Percentiles rank a stretch among this genome's conserved stretches.
Evolutionary conservation across 2,329 filamentous ascomycete genomes (phyloP).

Genomic region (Parascedosporium putredinis): DNA sequence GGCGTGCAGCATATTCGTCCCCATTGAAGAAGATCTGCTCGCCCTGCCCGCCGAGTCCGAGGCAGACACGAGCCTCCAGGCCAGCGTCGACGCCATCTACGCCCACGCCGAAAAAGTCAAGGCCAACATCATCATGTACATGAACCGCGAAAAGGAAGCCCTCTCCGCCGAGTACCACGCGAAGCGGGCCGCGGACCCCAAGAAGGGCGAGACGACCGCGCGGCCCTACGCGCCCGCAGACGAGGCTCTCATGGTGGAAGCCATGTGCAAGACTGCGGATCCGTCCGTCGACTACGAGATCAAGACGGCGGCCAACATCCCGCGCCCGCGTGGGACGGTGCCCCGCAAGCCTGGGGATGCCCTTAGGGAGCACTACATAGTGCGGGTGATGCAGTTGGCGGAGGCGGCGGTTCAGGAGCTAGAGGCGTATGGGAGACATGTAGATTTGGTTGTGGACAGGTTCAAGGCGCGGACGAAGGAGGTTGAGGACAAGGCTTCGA

Average conservation of each 20-base stretch:
- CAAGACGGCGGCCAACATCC: background rate
- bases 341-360: background rate
- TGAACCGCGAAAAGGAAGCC: conserved; percentile 6
- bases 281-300: background rate
- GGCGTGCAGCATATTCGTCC: conserved; percentile 23
- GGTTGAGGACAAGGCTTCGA: background rate
- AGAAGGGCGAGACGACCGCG: background rate
- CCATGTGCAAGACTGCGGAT: background rate
- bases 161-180: conserved; percentile 6
- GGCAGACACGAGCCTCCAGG: conserved; percentile 5
- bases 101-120: conserved; percentile 9
- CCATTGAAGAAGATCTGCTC: conserved; percentile 17
- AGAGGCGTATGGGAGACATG: background rate
- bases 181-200: conserved; percentile 2
- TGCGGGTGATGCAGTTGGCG: background rate
- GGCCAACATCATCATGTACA: conserved; percentile 10
- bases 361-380: background rate
- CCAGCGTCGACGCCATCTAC: conserved; percentile 7
- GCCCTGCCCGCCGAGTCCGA: conserved; percentile 12
- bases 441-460: background rate
- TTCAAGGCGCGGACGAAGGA: background rate
- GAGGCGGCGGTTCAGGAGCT: background rate
- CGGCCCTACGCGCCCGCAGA: background rate
- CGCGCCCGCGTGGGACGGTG: background rate
- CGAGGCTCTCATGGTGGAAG: conserved; percentile 4